Base-by-base conservation (phyloP, 2,329 filamentous ascomycete species). In the Ceratocystis harringtonii region DNA sequence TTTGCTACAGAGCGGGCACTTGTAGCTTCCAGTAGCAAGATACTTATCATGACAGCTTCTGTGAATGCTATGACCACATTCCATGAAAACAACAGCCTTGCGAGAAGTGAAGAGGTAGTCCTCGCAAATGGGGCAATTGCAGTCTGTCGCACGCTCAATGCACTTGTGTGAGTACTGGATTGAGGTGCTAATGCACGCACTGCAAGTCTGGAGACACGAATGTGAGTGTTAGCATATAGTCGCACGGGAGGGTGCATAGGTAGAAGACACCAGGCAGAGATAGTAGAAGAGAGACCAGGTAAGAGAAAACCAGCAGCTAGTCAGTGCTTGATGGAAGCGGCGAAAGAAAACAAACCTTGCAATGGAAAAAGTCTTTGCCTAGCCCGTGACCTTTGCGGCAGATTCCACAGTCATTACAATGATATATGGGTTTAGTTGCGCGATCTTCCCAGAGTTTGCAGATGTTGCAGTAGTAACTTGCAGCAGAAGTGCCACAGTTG, bases 391-490 rank as follows among this genome's bases (percentile, higher is more conserved):
- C 94, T 66, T 92, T 86, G 67, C 94, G 84, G 73, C 94, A 99
- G 68, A 99, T 96, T 3, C 94, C 94, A 74, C 94, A 99, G 72
- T 97, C 94, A 71, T 86, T 83, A 74, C 94, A 99, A 73, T 99
- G 94, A 73, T 99, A 99, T 66, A 97, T 96, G 69, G 87, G 88
- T 74, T 95, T 96, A 69, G 85, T 86, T 65, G 85, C 84, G 70
- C 96, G 89, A 72, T 97, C 91, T 72, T 97, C 92, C 94, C 94
- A 99, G 1, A 99, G 80, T 76, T 96, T 96, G 80, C 94, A 99
- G 65, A 94, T 88, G 64, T 85, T 83, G 76, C 94, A 99, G 73
- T 95, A 99, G 74, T 97, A 97, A 72, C 88, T 88, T 12, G 92
- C 91, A 5, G 90, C 84, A 66, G 85, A 83, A 70, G 85, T 84